Percentiles rank a stretch among this genome's conserved stretches.
Conservation (phyloP, 441 rosid species). For the Brassica balearica region DNA sequence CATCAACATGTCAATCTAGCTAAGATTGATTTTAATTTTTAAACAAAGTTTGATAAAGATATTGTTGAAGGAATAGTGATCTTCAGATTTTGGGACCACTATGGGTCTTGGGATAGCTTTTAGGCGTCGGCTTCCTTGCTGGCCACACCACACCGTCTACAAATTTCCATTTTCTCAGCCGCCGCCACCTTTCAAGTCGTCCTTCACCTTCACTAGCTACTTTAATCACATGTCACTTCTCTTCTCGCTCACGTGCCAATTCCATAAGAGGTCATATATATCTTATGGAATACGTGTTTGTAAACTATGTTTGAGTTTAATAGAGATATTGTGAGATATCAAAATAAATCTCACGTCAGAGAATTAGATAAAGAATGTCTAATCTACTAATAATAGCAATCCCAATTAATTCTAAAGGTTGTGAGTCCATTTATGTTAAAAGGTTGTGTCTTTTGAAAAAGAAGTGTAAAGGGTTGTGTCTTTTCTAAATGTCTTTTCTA, state of each 20-base stretch:
- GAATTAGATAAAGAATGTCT: no score
- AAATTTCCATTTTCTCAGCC: constrained; percentile 21
- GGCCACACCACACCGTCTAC: constrained; percentile 33
- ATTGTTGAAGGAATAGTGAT: constrained; percentile 28
- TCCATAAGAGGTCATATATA: not conserved
- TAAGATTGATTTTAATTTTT: not conserved
- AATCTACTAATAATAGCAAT: no score
- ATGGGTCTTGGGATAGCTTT: constrained; percentile 11
- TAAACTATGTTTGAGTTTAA: not conserved
- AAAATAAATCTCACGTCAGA: no score
- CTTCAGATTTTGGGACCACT: constrained; percentile 41
- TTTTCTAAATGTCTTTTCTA: no score
- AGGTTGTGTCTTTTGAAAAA: no score
- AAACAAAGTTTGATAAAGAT: not conserved
- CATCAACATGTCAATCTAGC: not conserved
- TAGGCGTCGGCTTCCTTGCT: constrained; percentile 34
- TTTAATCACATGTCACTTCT: constrained; percentile 48
- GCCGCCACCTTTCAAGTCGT: constrained; percentile 38
- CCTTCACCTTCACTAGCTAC: constrained; percentile 18
- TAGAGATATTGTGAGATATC: not conserved
- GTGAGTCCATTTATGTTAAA: no score
- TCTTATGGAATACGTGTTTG: constrained; percentile 3
- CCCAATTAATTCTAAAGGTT: no score
- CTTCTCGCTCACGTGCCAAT: constrained; percentile 48
- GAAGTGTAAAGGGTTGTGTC: no score